Evolutionary conservation across 345 rosid species (phyloP).

Genomic region (Boechera divaricarpa): DNA sequence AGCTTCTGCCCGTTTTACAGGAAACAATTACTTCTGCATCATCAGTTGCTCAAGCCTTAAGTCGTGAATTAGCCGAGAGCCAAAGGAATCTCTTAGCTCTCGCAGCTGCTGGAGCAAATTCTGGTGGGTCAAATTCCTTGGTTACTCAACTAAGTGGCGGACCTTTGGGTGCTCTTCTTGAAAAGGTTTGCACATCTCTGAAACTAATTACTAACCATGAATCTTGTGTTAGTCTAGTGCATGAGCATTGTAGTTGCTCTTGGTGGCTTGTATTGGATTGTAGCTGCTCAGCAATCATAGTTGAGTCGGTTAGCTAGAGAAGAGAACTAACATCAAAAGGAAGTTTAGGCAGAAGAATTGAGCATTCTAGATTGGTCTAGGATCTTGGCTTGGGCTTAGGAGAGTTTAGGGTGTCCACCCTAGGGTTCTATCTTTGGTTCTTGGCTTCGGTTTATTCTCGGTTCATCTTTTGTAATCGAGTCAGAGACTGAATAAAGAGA

Average conservation of each 20-base stretch:
- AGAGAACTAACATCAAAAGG: conserved; percentile 7
- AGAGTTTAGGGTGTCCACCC: conserved; percentile 15
- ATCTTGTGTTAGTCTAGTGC: conserved; percentile 10
- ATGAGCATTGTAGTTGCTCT: conserved; percentile 4
- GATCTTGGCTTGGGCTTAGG: conserved; percentile 11
- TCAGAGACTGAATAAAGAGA: background rate
- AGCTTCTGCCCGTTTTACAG: conserved; percentile 49
- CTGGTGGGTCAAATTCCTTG: conserved; percentile 57
- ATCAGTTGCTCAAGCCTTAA: conserved; percentile 65
- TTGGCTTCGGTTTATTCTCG: conserved; percentile 5
- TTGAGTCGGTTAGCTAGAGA: conserved; percentile 22
- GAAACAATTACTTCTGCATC: conserved; percentile 79
- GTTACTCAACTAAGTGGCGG: conserved; percentile 69
- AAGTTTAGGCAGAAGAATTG: conserved; percentile 22
- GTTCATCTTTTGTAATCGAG: background rate
- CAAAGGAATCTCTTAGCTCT: conserved; percentile 74
- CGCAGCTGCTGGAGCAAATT: conserved; percentile 71
- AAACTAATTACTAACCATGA: background rate
- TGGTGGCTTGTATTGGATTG: conserved; percentile 16
- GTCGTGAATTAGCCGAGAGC: conserved; percentile 80
- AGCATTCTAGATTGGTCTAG: conserved; percentile 13
- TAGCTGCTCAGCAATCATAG: conserved; percentile 17
- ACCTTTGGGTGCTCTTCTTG: conserved; percentile 63
- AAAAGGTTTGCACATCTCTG: conserved; percentile 56
- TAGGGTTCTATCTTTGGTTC: conserved; percentile 15